Evolutionary conservation across 2,329 filamentous ascomycete genomes (phyloP), one percentile per base, ranked within the genome.

Genomic region (Epichloe amarillans): DNA sequence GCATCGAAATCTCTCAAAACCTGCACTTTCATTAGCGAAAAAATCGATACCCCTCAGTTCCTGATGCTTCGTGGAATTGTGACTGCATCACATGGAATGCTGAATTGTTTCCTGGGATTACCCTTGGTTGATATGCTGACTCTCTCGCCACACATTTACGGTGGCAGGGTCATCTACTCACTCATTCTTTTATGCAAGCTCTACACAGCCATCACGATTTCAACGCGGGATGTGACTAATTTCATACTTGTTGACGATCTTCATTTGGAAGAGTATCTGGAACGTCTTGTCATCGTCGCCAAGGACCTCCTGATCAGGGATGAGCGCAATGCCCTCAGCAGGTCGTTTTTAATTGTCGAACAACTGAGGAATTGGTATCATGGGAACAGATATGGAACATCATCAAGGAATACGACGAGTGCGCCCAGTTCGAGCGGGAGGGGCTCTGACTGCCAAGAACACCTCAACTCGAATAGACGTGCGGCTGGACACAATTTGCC

Each of bases 161-260:
- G 50, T 12, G 45, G 45, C 45, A 17, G 50, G 8, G 45, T 51
- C 14, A 51, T 40, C 15, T 51, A 51, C 40, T 38, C 50, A 3
- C 45, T 51, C 10, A 5, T 51, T 15, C 45, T 51, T 7, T 41
- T 51, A 21, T 51, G 50, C 39, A 51, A 51, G 38, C 45, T 51
- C 15, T 44, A 43, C 39, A 42, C 30, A 21, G 40, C 45, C 17
- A 43, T 47, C 10, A 30, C 19, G 17, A 23, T 10, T 5, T 36
- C 50, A 17, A 30, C 26, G 7, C 19, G 30, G 44, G 33, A 43
- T 33, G 19, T 43, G 17, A 38, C 37, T 21, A 19, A 37, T 4
- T 26, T 44, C 17, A 38, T 47, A 23, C 19, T 46, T 39, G 33
- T 48, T 4, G 50, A 44, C 38, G 46, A 51, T n/a, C 45, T 51